Base-by-base conservation (phyloP, 306 rosid genomes). In the Nissolia schottii region DNA sequence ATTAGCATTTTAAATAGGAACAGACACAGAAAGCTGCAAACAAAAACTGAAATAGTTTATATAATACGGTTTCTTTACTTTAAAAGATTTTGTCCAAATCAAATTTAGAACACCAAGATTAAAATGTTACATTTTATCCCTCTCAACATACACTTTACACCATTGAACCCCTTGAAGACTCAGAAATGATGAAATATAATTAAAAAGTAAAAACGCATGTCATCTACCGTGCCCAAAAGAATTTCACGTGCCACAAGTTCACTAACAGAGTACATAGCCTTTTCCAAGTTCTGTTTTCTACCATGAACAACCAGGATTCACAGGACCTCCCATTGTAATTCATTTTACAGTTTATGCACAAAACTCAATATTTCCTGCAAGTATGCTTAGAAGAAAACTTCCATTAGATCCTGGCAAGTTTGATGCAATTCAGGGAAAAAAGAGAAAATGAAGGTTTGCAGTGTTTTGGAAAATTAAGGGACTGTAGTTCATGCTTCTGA, bases 21-120 rank as follows among this genome's bases (percentile, higher is more conserved):
- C 34, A 40, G 45, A 46, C 62, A 71, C 38, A 72, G 37, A 69
- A 25, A 59, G 45, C n/a, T 41, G 56, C 69, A 48, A 57, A 48
- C 68, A 73, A 19, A 49, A 40, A 59, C n/a, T 50, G 1, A 15
- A 66, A 12, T 60, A 60, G 29, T 61, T 61, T 56, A 62, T 56
- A 62, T 18, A 45, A 43, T 13, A 53, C 15, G 61, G 13, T 24
- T n/a, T n/a, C n/a, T n/a, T n/a, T n/a, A n/a, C n/a, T n/a, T n/a
- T n/a, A n/a, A 18, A 56, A 55, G 25, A 27, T 71, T 12, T 40
- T 4, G 7, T 27, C 57, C 64, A 53, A 46, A 29, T 38, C 67
- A 43, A 43, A 43, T 45, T 71, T 18, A 18, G 58, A 56, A 37
- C 24, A 6, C 38, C 19, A 24, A 6, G 29, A 38, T 70, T 15